Evolutionary conservation across 495 filamentous ascomycete species (phyloP).

Genomic region (Lasiosphaeriaceae sp.): DNA sequence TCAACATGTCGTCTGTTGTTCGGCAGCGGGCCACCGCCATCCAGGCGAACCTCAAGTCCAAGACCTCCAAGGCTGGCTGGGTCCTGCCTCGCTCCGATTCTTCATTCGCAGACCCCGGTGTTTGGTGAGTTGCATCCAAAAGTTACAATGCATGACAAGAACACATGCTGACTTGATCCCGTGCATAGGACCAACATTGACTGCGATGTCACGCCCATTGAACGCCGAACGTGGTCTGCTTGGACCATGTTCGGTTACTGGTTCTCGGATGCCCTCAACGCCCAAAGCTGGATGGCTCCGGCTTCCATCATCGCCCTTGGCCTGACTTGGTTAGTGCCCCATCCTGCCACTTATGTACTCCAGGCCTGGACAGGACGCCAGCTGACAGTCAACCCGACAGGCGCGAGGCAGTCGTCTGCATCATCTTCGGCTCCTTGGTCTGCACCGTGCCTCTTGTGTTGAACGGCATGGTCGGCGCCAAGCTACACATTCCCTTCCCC

Average conservation of each 20-base stretch:
- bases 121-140: slow-evolving; percentile 13
- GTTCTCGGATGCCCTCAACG: slow-evolving; percentile 44
- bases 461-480: slow-evolving; percentile 47
- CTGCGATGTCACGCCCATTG: slow-evolving; percentile 42
- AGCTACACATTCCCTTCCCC: slow-evolving; percentile 42
- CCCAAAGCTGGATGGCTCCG: slow-evolving; percentile 40
- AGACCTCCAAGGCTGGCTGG: slow-evolving; percentile 36
- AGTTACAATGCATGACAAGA: neutral
- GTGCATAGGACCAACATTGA: slow-evolving; percentile 39
- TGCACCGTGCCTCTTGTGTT: slow-evolving; percentile 43
- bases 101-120: slow-evolving; percentile 35
- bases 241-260: slow-evolving; percentile 46
- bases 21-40: slow-evolving; percentile 23
- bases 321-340: slow-evolving; percentile 37
- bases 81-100: slow-evolving; percentile 33
- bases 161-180: neutral
- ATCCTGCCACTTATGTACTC: neutral
- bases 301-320: slow-evolving; percentile 47
- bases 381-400: slow-evolving; percentile 1
- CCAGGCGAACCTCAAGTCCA: slow-evolving; percentile 27
- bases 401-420: slow-evolving; percentile 39
- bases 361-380: neutral
- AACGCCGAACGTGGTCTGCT: slow-evolving; percentile 40
- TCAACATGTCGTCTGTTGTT: slow-evolving; percentile 7
- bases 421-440: slow-evolving; percentile 33